A percentile compares a stretch with the other conserved stretches of the same genome.
phyloP scores from a whole-genome alignment of 2,329 filamentous ascomycete species.

The Colletotrichum plurivorum region DNA sequence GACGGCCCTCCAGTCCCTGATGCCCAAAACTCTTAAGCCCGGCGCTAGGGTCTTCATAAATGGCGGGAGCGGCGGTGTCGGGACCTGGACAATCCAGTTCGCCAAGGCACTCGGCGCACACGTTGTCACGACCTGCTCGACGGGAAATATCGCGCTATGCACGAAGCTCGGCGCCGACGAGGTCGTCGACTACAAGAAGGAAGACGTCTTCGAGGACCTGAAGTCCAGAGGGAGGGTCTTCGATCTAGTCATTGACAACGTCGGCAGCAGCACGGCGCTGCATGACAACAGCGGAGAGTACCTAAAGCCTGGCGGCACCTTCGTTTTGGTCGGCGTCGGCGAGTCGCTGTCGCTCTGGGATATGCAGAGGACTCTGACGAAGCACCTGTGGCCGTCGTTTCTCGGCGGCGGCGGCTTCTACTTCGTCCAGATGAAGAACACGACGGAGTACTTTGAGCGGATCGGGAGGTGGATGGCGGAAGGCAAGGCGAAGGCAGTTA shows the following conservation, averaged over 20 bases:
- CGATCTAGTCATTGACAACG: slow-evolving; percentile 48
- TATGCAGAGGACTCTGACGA: background rate
- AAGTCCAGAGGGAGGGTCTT: slow-evolving; percentile 39
- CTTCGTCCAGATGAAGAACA: slow-evolving; percentile 37
- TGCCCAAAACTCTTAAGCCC: slow-evolving; percentile 22
- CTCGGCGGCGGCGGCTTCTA: slow-evolving; percentile 5
- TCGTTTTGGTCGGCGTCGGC: slow-evolving; percentile 73
- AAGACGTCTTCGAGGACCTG: slow-evolving; percentile 40
- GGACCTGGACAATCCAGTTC: slow-evolving; percentile 54
- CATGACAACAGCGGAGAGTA: slow-evolving; percentile 38
- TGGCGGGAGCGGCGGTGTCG: slow-evolving; percentile 54
- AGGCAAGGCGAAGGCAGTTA: slow-evolving; percentile 43
- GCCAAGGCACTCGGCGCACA: slow-evolving; percentile 51
- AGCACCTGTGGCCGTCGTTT: background rate
- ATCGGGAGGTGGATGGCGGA: slow-evolving; percentile 46
- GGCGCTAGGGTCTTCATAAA: slow-evolving; percentile 50
- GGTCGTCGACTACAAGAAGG: slow-evolving; percentile 52
- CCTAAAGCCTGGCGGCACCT: slow-evolving; percentile 70
- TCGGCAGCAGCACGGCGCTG: slow-evolving; percentile 41
- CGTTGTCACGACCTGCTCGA: slow-evolving; percentile 54
- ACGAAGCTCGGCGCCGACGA: slow-evolving; percentile 53
- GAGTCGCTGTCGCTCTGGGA: slow-evolving; percentile 28
- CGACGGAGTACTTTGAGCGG: slow-evolving; percentile 14
- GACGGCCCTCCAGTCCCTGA: slow-evolving; percentile 45
- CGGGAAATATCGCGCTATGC: slow-evolving; percentile 51